phyloP scores from a whole-genome alignment of 345 rosid species.

The Dipteronia dyeriana region DNA sequence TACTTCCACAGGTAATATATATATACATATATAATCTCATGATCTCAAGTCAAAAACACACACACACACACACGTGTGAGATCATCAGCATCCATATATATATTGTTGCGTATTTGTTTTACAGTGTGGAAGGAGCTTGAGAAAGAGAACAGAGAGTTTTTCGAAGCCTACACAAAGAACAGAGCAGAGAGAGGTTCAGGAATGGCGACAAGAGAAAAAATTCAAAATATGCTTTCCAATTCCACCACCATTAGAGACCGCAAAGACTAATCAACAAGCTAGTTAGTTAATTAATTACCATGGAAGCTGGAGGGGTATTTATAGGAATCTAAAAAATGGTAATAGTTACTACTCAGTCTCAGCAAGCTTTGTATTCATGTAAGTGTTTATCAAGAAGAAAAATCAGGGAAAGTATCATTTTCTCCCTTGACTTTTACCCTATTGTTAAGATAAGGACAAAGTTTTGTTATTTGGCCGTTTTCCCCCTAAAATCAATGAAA shows the following conservation, averaged over 20 bases:
- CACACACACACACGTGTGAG: background rate
- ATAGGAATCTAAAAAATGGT: background rate
- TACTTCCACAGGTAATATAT: slow-evolving; percentile 69
- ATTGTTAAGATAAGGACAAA: too few relatives aligned
- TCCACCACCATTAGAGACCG: slow-evolving; percentile 20
- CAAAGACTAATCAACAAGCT: background rate
- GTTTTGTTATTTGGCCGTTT: too few relatives aligned
- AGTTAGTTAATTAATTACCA: background rate
- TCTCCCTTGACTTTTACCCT: too few relatives aligned
- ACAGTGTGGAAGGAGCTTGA: slow-evolving; percentile 93
- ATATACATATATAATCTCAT: too few relatives aligned
- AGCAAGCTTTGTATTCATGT: background rate
- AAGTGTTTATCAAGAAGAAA: background rate
- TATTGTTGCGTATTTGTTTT: background rate
- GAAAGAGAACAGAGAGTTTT: slow-evolving; percentile 90
- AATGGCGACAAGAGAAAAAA: slow-evolving; percentile 43
- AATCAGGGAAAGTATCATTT: too few relatives aligned
- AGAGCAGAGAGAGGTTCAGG: slow-evolving; percentile 36
- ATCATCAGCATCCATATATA: background rate
- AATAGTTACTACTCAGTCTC: background rate
- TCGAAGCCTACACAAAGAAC: slow-evolving; percentile 58
- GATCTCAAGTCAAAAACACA: too few relatives aligned
- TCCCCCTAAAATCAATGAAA: too few relatives aligned
- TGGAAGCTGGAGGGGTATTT: background rate
- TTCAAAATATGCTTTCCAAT: slow-evolving; percentile 38